phyloP scores from a whole-genome alignment of 1,284 basidiomycete genomes.

The Puccinia polysora region DNA sequence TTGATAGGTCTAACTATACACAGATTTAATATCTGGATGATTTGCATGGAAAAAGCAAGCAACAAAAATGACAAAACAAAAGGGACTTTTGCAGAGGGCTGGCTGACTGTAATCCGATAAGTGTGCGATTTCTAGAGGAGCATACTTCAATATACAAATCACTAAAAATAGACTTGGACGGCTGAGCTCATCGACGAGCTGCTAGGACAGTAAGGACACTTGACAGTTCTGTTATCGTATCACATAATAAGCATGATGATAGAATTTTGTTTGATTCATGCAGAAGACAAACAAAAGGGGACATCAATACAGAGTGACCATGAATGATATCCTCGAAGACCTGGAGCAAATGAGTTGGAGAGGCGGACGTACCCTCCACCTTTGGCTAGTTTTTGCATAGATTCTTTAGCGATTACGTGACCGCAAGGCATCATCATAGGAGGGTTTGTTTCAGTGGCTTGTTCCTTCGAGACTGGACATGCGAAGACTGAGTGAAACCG shows the following conservation, averaged over 20 bases:
- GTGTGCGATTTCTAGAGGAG: too few relatives aligned
- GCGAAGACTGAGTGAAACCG: conserved; percentile 95
- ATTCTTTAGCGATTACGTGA: conserved; percentile 86
- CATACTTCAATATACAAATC: too few relatives aligned
- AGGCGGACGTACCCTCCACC: conserved; percentile 67
- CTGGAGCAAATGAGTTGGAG: not conserved
- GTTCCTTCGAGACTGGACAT: conserved; percentile 93
- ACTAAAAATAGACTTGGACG: conserved; percentile 70
- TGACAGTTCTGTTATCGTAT: conserved; percentile 66
- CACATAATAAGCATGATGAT: not conserved
- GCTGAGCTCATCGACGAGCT: conserved; percentile 64
- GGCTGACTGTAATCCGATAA: too few relatives aligned
- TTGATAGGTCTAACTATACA: too few relatives aligned
- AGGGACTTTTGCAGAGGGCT: too few relatives aligned
- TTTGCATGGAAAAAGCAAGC: too few relatives aligned
- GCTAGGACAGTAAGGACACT: conserved; percentile 82
- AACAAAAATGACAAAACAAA: too few relatives aligned
- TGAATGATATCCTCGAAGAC: not conserved
- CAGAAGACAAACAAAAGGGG: not conserved
- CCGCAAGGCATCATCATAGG: conserved; percentile 97
- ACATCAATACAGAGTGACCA: not conserved
- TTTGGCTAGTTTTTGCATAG: conserved; percentile 77
- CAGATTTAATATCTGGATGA: too few relatives aligned
- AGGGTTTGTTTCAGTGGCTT: conserved; percentile 79
- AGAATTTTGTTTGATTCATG: too few relatives aligned